phyloP scores from a whole-genome alignment of 2,329 filamentous ascomycete species.

The Colletotrichum sp. region DNA sequence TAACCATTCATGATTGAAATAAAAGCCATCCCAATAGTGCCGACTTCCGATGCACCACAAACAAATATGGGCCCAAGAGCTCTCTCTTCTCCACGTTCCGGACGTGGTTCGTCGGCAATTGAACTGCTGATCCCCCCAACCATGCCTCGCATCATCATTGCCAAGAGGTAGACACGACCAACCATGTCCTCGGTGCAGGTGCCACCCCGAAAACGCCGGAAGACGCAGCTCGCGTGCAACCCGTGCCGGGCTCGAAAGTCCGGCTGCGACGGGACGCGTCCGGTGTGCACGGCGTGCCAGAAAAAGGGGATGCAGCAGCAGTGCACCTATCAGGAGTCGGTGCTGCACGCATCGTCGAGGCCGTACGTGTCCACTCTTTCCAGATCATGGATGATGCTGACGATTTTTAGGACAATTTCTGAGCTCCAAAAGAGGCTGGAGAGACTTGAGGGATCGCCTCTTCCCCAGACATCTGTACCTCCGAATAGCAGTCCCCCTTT shows the following conservation, averaged over 20 bases:
- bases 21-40: background rate
- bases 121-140: background rate
- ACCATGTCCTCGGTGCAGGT: background rate
- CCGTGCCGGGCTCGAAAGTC: conserved; percentile 4
- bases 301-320: background rate
- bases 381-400: fast-evolving
- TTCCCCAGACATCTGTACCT: background rate
- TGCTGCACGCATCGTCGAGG: background rate
- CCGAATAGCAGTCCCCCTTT: fast-evolving
- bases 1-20: fast-evolving
- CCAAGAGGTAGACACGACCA: background rate
- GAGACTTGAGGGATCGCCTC: background rate
- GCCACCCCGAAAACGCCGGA: background rate
- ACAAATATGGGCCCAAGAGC: background rate
- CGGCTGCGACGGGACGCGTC: conserved; percentile 2
- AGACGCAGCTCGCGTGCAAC: background rate
- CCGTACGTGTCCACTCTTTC: background rate
- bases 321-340: conserved; percentile 1
- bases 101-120: background rate
- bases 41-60: background rate
- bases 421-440: background rate
- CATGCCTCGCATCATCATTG: background rate
- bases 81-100: background rate
- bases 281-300: background rate
- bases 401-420: background rate